phyloP scores from a whole-genome alignment of 2,329 filamentous ascomycete species.

The Venturia aucupariae region DNA sequence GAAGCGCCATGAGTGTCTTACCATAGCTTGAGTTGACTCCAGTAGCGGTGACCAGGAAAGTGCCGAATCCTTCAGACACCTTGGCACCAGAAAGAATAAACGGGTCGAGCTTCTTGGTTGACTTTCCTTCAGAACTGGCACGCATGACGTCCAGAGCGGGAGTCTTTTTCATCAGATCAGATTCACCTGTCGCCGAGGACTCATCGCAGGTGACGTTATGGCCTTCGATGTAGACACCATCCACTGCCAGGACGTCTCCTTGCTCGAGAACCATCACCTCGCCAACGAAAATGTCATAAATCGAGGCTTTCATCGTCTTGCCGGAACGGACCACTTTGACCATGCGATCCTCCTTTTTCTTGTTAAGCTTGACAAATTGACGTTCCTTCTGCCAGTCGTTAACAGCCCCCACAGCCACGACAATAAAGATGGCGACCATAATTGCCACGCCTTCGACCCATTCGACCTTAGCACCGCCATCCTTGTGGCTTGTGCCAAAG shows the following conservation, averaged over 20 bases:
- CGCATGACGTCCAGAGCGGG: constrained; percentile 56
- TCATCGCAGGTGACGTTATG: constrained; percentile 64
- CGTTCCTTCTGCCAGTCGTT: constrained; percentile 79
- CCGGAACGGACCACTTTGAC: constrained; percentile 73
- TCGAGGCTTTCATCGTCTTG: constrained; percentile 56
- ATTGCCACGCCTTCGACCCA: constrained; percentile 80
- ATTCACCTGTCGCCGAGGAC: constrained; percentile 68
- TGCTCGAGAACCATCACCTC: constrained; percentile 66
- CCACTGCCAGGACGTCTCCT: constrained; percentile 62
- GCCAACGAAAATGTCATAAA: constrained; percentile 63
- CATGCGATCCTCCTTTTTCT: constrained; percentile 65
- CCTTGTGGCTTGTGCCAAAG: constrained; percentile 47
- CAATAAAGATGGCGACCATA: constrained; percentile 65
- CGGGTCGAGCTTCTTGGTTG: constrained; percentile 61
- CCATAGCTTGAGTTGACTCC: constrained; percentile 68
- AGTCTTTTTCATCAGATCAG: constrained; percentile 60
- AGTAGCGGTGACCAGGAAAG: constrained; percentile 65
- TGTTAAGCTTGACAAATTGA: constrained; percentile 71
- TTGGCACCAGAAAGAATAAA: constrained; percentile 84
- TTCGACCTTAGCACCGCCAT: constrained; percentile 50
- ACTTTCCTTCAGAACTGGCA: constrained; percentile 52
- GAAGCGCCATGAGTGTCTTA: constrained; percentile 68
- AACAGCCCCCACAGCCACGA: constrained; percentile 65
- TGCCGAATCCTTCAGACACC: constrained; percentile 65
- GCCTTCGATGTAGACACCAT: constrained; percentile 61